phyloP scores from a whole-genome alignment of 495 filamentous ascomycete genomes.

The Chaetomidium leptoderma region DNA sequence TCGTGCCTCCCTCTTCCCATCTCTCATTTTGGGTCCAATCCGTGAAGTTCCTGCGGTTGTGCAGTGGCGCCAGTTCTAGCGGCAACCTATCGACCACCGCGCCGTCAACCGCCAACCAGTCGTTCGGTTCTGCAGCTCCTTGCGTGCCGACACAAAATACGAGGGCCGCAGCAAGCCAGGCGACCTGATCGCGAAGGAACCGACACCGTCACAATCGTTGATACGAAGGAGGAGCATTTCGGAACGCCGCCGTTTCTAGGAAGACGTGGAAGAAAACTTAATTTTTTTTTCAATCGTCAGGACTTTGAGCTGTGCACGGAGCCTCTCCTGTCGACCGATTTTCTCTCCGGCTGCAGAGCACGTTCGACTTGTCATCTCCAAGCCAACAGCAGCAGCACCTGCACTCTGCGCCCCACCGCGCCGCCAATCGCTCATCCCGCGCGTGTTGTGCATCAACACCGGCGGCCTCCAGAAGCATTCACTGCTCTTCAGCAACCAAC shows the following conservation, averaged over 20 bases:
- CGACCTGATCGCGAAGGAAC: background rate
- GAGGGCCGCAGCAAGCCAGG: constrained; percentile 4
- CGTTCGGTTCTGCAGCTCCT: constrained; percentile 2
- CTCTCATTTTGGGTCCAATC: constrained; percentile 26
- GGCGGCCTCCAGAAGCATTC: constrained; percentile 12
- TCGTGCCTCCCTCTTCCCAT: constrained; percentile 22
- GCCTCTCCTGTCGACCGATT: background rate
- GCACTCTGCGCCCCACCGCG: constrained; percentile 31
- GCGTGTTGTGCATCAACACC: constrained; percentile 32
- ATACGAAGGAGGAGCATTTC: background rate
- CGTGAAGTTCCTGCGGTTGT: constrained; percentile 17
- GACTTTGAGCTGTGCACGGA: background rate
- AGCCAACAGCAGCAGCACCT: constrained; percentile 31
- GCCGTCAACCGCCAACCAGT: constrained; percentile 14
- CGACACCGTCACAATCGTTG: constrained; percentile 13
- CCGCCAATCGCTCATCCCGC: constrained; percentile 30
- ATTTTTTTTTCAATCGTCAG: background rate
- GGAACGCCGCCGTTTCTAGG: too few species aligned
- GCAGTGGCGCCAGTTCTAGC: constrained; percentile 16
- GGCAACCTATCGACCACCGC: constrained; percentile 10
- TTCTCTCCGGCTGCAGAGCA: constrained; percentile 12
- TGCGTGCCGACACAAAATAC: constrained; percentile 20
- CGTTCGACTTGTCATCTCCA: constrained; percentile 21
- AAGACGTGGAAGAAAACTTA: background rate
- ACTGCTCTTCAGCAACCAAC: constrained; percentile 26